Conservation (phyloP, 2,329 filamentous ascomycete genomes). For the Sarocladium brachiariae region DNA sequence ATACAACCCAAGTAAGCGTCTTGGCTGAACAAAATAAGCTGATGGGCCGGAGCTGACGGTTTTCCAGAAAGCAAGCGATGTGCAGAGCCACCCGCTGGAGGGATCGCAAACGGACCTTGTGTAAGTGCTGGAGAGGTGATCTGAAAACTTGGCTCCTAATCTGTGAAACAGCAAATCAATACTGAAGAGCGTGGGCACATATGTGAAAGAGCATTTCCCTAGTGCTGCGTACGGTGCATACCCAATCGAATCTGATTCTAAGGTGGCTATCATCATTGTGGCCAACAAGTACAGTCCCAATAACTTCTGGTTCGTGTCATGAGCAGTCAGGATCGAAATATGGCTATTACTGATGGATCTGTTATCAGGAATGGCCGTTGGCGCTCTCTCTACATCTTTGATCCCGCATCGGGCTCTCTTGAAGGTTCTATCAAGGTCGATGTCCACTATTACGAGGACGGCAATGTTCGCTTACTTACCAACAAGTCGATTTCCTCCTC, state of each 20-base stretch:
- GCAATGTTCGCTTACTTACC: conserved; percentile 91
- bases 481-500: conserved; percentile 64
- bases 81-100: conserved; percentile 73
- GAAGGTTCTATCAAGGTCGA: conserved; percentile 84
- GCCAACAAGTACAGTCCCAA: conserved; percentile 96
- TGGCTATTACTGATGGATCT: not conserved
- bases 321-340: not conserved
- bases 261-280: conserved; percentile 75
- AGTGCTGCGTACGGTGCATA: conserved; percentile 76
- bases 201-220: conserved; percentile 84
- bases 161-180: conserved; percentile 64
- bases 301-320: conserved; percentile 77
- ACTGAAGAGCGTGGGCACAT: conserved; percentile 65
- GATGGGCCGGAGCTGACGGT: too few species aligned
- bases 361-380: conserved; percentile 80
- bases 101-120: conserved; percentile 71
- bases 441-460: conserved; percentile 99
- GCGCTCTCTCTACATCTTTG: conserved; percentile 79
- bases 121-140: conserved; percentile 41
- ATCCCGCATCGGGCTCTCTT: conserved; percentile 60
- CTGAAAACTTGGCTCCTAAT: not conserved
- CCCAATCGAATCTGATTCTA: conserved; percentile 67
- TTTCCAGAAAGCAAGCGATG: conserved; percentile 67
- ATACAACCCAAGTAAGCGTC: conserved; percentile 60
- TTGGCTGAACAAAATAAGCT: conserved; percentile 13